Percentiles rank a stretch among this genome's conserved stretches.
phyloP scores from a whole-genome alignment of 768 basidiomycete genomes.

The Favolaschia claudopus region DNA sequence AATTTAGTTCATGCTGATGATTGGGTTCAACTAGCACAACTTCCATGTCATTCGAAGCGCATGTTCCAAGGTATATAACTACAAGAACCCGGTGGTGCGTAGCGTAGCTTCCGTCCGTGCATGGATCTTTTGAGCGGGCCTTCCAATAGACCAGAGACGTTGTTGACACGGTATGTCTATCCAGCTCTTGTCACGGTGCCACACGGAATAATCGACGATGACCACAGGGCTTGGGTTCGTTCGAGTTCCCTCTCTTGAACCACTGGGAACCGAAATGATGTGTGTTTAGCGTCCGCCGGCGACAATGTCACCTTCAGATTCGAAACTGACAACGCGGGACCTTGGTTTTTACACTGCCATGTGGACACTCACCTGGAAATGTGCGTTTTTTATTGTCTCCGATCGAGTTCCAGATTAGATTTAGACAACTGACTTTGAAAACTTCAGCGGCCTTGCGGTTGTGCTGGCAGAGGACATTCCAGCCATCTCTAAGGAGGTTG shows the following conservation, averaged over 20 bases:
- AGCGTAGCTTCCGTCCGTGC: neutral
- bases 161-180: too few species aligned
- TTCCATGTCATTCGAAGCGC: constrained; percentile 42
- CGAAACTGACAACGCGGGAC: constrained; percentile 22
- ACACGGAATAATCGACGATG: too few species aligned
- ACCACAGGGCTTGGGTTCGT: too few species aligned
- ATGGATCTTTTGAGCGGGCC: neutral
- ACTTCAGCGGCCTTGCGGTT: constrained; percentile 7
- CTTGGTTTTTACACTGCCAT: constrained; percentile 25
- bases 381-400: neutral
- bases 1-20: neutral
- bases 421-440: neutral
- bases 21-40: constrained; percentile 27
- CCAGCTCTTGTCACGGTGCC: too few species aligned
- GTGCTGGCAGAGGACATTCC: constrained; percentile 4
- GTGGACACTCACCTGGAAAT: constrained; percentile 16
- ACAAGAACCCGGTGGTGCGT: constrained; percentile 47
- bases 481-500: neutral
- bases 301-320: constrained; percentile 25
- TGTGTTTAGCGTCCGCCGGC: neutral
- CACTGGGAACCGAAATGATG: neutral
- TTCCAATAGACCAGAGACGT: constrained; percentile 18
- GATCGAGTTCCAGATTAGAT: too few species aligned
- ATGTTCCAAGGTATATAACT: constrained; percentile 35
- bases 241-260: too few species aligned